These are phyloP conservation scores for Colletotrichum neosansevieriae DNA, from an alignment of 2,329 filamentous ascomycete species.

Conservation along the genomic window DNA sequence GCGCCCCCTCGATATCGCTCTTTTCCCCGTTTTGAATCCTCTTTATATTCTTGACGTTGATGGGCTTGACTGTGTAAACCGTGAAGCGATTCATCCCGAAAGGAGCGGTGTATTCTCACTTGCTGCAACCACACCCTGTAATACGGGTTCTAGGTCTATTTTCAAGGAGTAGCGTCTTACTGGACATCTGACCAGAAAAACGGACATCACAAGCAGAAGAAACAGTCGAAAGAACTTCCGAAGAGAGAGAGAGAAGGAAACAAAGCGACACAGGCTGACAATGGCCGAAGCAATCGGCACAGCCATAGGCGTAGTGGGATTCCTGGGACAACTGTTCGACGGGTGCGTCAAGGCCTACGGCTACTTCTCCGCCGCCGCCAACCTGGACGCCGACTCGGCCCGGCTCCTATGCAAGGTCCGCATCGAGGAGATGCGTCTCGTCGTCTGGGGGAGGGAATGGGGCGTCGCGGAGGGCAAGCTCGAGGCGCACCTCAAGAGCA, in stretches of 20 bases:
- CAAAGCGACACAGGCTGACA: slow-evolving; percentile 31
- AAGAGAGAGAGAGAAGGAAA: neutral
- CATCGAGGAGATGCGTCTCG: slow-evolving; percentile 62
- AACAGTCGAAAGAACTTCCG: neutral
- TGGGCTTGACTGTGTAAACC: no score
- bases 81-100: no score
- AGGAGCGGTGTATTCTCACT: no score
- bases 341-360: slow-evolving; percentile 60
- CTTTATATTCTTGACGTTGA: no score
- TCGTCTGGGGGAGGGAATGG: slow-evolving; percentile 61
- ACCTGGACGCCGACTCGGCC: slow-evolving; percentile 50
- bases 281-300: slow-evolving; percentile 57
- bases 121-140: no score
- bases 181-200: no score
- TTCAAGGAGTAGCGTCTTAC: neutral
- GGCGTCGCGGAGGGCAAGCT: slow-evolving; percentile 59
- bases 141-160: neutral
- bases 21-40: no score
- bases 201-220: no score
- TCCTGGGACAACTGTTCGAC: slow-evolving; percentile 60
- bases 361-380: slow-evolving; percentile 56
- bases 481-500: slow-evolving; percentile 55
- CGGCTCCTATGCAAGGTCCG: slow-evolving; percentile 60
- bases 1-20: neutral
- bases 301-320: slow-evolving; percentile 57